Evolutionary conservation across 2,329 filamentous ascomycete species (phyloP).

Genomic region (Macrophomina tecta): DNA sequence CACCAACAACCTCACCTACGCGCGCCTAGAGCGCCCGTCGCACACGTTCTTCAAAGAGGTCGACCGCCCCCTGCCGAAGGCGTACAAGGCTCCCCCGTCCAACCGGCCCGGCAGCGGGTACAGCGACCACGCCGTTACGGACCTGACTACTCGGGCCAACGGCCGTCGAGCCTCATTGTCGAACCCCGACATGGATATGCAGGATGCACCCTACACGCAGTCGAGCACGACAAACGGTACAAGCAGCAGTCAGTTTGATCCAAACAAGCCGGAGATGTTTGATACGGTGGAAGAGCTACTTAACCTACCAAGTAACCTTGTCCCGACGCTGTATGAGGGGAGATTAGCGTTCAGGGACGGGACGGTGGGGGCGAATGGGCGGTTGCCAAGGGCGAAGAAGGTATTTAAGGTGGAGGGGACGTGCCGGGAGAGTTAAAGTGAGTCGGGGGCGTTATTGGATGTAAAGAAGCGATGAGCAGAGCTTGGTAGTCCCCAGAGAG

Average conservation of each 20-base stretch:
- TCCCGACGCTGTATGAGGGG: constrained; percentile 37
- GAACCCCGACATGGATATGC: constrained; percentile 11
- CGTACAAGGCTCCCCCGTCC: constrained; percentile 3
- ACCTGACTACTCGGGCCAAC: not conserved
- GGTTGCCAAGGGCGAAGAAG: constrained; percentile 22
- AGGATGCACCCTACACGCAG: not conserved
- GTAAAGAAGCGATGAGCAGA: not conserved
- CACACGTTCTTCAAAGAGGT: constrained; percentile 7
- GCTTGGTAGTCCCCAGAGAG: too few species aligned
- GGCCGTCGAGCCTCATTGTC: not conserved
- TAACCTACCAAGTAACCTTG: constrained; percentile 34
- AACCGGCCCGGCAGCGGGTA: not conserved
- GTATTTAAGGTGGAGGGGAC: constrained; percentile 28
- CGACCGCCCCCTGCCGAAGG: not conserved
- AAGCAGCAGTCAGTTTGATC: not conserved
- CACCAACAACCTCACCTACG: not conserved
- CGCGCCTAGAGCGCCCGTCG: not conserved
- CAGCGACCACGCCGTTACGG: not conserved
- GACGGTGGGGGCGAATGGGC: constrained; percentile 33
- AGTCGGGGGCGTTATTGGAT: not conserved
- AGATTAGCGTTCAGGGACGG: constrained; percentile 40
- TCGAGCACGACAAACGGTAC: not conserved
- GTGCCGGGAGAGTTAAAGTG: constrained; percentile 29
- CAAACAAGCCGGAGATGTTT: constrained; percentile 1
- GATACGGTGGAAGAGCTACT: constrained; percentile 32